Base-by-base conservation (phyloP, 2,329 filamentous ascomycete species). In the Trichoderma lentiforme region DNA sequence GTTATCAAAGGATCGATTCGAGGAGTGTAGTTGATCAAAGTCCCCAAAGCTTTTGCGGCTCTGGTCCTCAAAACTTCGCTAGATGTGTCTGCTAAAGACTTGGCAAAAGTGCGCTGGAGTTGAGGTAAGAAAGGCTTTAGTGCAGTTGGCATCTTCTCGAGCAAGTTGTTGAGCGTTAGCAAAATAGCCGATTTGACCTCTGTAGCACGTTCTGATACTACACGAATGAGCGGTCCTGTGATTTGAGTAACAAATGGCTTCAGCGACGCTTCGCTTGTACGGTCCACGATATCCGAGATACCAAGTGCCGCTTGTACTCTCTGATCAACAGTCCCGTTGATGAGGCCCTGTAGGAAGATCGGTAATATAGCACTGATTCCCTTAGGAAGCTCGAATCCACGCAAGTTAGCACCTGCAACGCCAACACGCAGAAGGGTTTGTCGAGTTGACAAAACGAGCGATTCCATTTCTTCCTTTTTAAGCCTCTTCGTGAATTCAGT, bases 201-300 rank as follows among this genome's bases (percentile, higher is more conserved):
- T 3, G 94, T 94, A 3, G 96, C 97, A 74, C 95, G 91, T 81
- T 99, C 96, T 6, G 96, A 98, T 21, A 99, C 95, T 26, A 98
- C 95, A 88, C 96, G 93, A 81, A 99, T 99, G 69, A 99, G 89
- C 26, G 97, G 96, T 79, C 96, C 96, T 6, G 97, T 98, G 76
- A 99, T 98, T 79, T 98, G 95, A 34, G 95, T 98, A 73, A 99
- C 96, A 78, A 97, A 98, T 8, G 95, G 94, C 82, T 96, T 97
- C 74, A 99, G 86, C 24, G 95, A 91, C 72, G 94, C 91, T 75
- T 94, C 90, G 81, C 91, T 95, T 30, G 96, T 97, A 72, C 96
- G 91, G 83, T 98, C 96, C 75, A 98, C 92, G 75, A 99, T 93
- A 80, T 99, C 97, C 3, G 95, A 97, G 76, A 99, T 97, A 71